Conservation (phyloP, 2,329 filamentous ascomycete genomes). For the Fusarium pilosicola region DNA sequence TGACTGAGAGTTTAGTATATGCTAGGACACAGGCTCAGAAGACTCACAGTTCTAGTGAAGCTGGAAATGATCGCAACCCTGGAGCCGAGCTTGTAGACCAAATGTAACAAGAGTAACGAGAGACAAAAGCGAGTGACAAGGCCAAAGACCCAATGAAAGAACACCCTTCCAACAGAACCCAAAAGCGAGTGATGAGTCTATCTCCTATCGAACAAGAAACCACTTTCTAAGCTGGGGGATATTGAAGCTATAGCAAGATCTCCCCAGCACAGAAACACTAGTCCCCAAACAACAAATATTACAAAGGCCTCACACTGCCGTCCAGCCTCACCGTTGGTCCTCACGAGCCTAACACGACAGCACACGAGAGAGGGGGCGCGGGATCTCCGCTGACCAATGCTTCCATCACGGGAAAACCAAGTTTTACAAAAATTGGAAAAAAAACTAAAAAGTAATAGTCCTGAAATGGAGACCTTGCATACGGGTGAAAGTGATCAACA, state of each 20-base stretch:
- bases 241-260: constrained; percentile 42
- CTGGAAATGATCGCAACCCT: fast-evolving
- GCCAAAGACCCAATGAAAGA: constrained; percentile 9
- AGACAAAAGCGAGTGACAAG: constrained; percentile 26
- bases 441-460: neutral
- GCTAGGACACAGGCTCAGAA: fast-evolving
- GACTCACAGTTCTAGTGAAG: neutral
- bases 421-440: neutral
- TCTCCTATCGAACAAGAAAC: neutral
- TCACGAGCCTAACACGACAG: constrained; percentile 38
- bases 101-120: constrained; percentile 3
- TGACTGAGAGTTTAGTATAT: neutral
- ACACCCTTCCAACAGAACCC: neutral
- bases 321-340: constrained; percentile 25
- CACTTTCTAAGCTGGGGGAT: constrained; percentile 19
- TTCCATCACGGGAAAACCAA: neutral
- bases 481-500: neutral
- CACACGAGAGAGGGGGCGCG: constrained; percentile 27
- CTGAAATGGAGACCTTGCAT: neutral
- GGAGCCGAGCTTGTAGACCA: fast-evolving
- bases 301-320: constrained; percentile 19
- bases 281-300: neutral
- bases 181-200: constrained; percentile 31
- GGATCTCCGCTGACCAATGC: neutral
- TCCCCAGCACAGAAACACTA: neutral